A percentile compares a stretch with the other conserved stretches of the same genome.
Evolutionary conservation across 345 rosid genomes (phyloP).

Genomic region (Gossypium stocksii): DNA sequence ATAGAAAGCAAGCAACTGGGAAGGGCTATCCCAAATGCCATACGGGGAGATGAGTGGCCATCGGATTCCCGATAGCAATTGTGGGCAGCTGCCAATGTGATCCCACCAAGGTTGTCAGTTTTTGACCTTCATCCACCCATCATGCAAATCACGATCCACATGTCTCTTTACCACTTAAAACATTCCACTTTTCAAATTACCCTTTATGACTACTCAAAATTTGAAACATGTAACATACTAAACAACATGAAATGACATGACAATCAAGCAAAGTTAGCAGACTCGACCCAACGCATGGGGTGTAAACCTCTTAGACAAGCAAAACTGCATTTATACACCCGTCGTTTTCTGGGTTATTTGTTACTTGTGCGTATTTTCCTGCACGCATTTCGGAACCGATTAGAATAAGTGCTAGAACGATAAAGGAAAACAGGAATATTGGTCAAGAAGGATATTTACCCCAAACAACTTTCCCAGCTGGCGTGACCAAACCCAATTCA

Average conservation of each 20-base stretch:
- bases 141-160: background rate
- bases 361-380: conserved; percentile 97
- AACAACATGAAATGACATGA: background rate
- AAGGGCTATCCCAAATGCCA: background rate
- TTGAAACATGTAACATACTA: background rate
- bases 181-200: background rate
- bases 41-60: background rate
- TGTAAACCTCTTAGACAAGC: conserved; percentile 48
- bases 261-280: background rate
- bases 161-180: background rate
- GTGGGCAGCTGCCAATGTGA: background rate
- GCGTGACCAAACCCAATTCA: conserved; percentile 91
- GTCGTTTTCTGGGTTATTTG: conserved; percentile 87
- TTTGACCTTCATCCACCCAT: background rate
- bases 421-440: background rate
- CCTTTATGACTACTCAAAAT: background rate
- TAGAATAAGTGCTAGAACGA: background rate
- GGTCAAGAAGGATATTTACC: conserved; percentile 41
- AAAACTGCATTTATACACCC: conserved; percentile 88
- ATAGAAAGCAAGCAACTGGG: background rate
- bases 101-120: background rate
- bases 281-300: too few species aligned
- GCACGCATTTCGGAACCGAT: conserved; percentile 21
- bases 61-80: background rate
- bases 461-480: conserved; percentile 89